Evolutionary conservation across 148 eudicot species (phyloP).

Genomic region (Cornus suecica): DNA sequence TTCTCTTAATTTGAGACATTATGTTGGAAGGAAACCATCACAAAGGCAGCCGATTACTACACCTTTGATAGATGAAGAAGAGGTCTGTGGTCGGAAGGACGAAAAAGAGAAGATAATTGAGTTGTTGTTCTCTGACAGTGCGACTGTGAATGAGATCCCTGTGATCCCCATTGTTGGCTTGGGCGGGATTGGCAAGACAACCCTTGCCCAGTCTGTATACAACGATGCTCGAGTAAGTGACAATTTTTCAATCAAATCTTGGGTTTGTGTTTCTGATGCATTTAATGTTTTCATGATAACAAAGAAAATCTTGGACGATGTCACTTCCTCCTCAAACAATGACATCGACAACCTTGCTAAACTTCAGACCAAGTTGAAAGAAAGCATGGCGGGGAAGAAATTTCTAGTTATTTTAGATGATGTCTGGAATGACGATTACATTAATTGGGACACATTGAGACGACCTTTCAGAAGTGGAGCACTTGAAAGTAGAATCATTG

Average conservation of each 20-base stretch:
- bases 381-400: slow-evolving; percentile 3
- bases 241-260: slow-evolving; percentile 8
- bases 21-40: not conserved
- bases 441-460: slow-evolving; percentile 3
- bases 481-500: too few relatives aligned
- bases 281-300: slow-evolving; percentile 13
- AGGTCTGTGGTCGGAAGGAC: slow-evolving; percentile 1
- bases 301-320: slow-evolving; percentile 2
- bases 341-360: not conserved
- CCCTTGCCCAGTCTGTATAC: slow-evolving; percentile 14
- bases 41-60: not conserved
- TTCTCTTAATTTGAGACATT: slow-evolving; percentile 11
- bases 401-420: slow-evolving; percentile 21
- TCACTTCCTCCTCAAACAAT: not conserved
- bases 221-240: slow-evolving; percentile 8
- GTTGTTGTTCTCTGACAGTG: not conserved
- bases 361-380: not conserved
- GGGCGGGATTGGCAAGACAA: slow-evolving; percentile 23
- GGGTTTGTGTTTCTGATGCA: slow-evolving; percentile 23
- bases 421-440: not conserved
- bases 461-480: not conserved
- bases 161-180: slow-evolving; percentile 19
- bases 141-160: not conserved
- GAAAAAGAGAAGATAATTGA: slow-evolving; percentile 1
- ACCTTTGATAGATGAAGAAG: slow-evolving; percentile 10